Base-by-base conservation (phyloP, 805 yeast genomes). In the Wickerhamiella occidentalis region DNA sequence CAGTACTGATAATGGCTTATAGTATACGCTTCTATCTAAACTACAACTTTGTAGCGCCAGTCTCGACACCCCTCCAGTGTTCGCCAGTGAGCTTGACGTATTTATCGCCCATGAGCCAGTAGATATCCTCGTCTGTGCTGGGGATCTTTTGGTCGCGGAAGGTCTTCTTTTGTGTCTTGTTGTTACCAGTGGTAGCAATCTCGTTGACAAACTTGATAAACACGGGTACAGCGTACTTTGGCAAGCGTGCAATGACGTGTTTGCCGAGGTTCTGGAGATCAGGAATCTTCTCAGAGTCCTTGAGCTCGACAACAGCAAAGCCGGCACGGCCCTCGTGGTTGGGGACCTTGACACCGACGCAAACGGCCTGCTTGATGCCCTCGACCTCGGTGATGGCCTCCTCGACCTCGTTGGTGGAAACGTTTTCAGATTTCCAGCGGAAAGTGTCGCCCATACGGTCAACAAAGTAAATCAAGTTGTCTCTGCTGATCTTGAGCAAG, bases 391-490 rank as follows among this genome's bases (percentile, higher is more conserved):
- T 62, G 45, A 68, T 62, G 65, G 75, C 72, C 60, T 81, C 83
- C 62, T 90, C 96, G 36, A 88, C 96, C 67, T 88, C 96, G 29
- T 88, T 80, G 12, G 96, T 87, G 15, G 92, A 79, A 9, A 90
- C 96, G 64, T 88, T 88, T 67, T 88, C 97, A 1, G 94, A 82
- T 68, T 86, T 90, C 97, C 97, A 88, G 58, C 97, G 74, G 69
- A 84, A 88, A 0, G 96, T 90, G 61, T 88, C 97, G 38, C 97
- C 97, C 60, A 90, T 67, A 60, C 97, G 72, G 69, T 88, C 97
- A 41, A 87, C 85, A 64, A 88, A 88, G 65, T 82, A 85, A 62
- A 82, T 73, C 55, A 80, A 67, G 0, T 85, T 83, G 55, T 79
- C 74, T 25, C 70, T 70, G 63, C 86, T 95, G 61, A 72, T 67